A percentile compares a stretch with the other conserved stretches of the same genome.
Conservation (phyloP, 352 stramenopile genomes). For the Phytophthora megakarya region DNA sequence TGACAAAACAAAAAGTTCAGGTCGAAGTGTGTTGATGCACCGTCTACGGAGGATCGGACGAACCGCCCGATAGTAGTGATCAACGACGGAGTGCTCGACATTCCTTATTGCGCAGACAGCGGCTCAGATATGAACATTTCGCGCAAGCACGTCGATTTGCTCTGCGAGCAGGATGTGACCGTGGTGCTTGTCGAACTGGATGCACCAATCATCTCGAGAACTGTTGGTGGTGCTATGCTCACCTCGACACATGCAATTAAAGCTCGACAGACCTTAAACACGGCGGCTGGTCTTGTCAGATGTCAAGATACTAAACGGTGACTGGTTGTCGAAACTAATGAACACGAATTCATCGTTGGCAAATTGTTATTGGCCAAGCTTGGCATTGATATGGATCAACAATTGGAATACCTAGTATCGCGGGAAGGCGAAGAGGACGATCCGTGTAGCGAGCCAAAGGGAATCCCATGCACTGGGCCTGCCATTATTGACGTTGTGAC, state of each 20-base stretch:
- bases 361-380: conserved; percentile 1
- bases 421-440: too few relatives aligned
- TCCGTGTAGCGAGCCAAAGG: too few relatives aligned
- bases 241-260: neutral
- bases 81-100: conserved; percentile 4
- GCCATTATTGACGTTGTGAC: too few relatives aligned
- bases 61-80: neutral
- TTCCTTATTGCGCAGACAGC: conserved; percentile 21
- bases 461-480: too few relatives aligned
- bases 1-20: neutral
- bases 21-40: neutral
- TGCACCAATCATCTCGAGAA: too few relatives aligned
- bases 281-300: conserved; percentile 5
- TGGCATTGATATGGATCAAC: conserved; percentile 3
- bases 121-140: conserved; percentile 24
- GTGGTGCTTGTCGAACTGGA: neutral
- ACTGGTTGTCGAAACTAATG: too few relatives aligned
- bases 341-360: neutral
- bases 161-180: neutral
- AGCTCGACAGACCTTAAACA: neutral
- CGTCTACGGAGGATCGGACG: neutral
- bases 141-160: conserved; percentile 2
- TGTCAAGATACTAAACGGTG: conserved; percentile 4
- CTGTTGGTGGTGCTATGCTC: neutral
- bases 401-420: conserved; percentile 6